Evolutionary conservation across 257 asterid species (phyloP), one percentile per base, ranked within the genome.

Genomic region (Anisodus acutangulus): DNA sequence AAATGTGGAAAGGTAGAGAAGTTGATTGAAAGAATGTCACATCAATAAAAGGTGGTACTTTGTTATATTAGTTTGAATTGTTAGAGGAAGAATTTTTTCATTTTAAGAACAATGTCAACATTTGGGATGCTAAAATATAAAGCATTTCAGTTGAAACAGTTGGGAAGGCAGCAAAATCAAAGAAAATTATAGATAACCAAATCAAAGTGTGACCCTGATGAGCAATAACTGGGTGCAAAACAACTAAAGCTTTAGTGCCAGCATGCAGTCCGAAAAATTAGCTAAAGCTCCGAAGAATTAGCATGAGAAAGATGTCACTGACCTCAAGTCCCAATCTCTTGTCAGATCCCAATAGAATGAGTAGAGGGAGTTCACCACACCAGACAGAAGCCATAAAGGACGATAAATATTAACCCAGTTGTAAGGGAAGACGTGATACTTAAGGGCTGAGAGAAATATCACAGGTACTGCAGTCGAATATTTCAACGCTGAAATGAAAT

Each of bases 261-360:
- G 2, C 49, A 78, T 78, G 62, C 64, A 0, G 31, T 78, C 45
- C 12, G 15, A 31, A 53, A 78, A 78, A 78, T 53, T 78, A 53
- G 81, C 64, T 22, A 78, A 78, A 78, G 47, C 81, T 53, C 64
- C 1, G 8, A 82, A 68, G 22, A 64, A 57, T 70, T 72, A 37
- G 82, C 9, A 31, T 31, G 81, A 84, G 67, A 39, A 71, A 60
- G 41, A 43, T 49, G 15, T 17, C 78, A 47, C 88, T 78, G 90
- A 31, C 99, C 98, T 93, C 89, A 97, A 86, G 90, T 97, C 99
- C 99, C 99, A 97, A 82, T 95, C 99, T 66, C 98, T 89, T 41
- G 93, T 91, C 35, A 97, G 87, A 85, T 97, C 99, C 98, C 98
- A 97, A 90, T 97, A 95, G 91, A 97, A 97, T 7, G 99, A 97